A percentile compares a stretch with the other conserved stretches of the same genome.
Conservation (phyloP, 1,284 basidiomycete genomes). For the Porogramme epimiltina region DNA sequence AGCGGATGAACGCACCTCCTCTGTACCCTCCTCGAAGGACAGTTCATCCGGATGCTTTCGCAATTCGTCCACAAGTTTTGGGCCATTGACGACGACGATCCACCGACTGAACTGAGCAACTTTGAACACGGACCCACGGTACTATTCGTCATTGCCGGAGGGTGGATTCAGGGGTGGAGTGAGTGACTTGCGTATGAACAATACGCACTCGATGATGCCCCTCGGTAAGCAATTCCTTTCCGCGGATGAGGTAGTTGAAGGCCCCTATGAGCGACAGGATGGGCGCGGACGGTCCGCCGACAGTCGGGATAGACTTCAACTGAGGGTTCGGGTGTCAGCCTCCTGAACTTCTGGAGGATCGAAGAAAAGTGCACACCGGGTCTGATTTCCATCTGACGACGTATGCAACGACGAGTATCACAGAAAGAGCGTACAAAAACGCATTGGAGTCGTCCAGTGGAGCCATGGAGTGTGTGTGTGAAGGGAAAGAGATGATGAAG, state of each 20-base stretch:
- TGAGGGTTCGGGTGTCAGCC: no score
- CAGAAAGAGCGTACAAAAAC: conserved; percentile 1
- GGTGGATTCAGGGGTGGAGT: background rate
- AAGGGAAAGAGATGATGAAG: no score
- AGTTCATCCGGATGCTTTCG: conserved; percentile 36
- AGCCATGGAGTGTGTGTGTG: no score
- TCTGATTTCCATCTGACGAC: no score
- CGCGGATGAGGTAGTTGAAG: conserved; percentile 19
- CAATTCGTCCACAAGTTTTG: conserved; percentile 37
- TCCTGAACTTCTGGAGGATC: no score
- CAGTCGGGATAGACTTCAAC: conserved; percentile 29
- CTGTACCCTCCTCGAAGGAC: conserved; percentile 30
- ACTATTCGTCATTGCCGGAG: conserved; percentile 14
- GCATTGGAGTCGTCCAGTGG: background rate
- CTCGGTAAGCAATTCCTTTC: conserved; percentile 28
- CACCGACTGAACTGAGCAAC: conserved; percentile 33
- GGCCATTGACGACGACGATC: conserved; percentile 34
- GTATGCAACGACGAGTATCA: background rate
- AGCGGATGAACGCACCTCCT: conserved; percentile 29
- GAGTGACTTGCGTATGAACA: background rate
- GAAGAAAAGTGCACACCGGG: no score
- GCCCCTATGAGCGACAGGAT: conserved; percentile 31
- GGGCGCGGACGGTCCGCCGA: conserved; percentile 27
- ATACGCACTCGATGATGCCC: conserved; percentile 23
- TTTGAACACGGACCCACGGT: conserved; percentile 34